Base-by-base conservation (phyloP, 257 asterid genomes). In the Scutellaria barbata region DNA sequence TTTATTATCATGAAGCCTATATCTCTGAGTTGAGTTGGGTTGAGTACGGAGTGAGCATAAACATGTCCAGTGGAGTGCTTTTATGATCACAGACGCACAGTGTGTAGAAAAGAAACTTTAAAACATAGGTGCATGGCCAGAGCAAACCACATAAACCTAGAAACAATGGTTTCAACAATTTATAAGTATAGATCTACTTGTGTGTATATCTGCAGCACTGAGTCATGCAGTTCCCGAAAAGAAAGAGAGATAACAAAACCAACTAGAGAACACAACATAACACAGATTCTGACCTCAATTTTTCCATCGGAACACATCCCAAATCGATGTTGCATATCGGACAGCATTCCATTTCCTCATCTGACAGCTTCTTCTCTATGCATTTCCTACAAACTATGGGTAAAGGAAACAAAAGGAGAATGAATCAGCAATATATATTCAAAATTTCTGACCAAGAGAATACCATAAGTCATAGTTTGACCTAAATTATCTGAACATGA, bases 271-370 rank as follows among this genome's bases (percentile, higher is more conserved):
- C 22, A 77, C 11, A 52, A 2, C 64, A 60, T 30, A 57, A 20
- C 41, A 64, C 59, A 41, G 74, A 75, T 85, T 76, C 81, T 52
- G 13, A 88, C 99, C 99, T 91, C 86, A 94, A 71, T 72, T 94
- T 94, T 78, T 94, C 99, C 81, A 86, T 59, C 14, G 99, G 99
- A 72, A 73, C 85, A 74, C 96, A 87, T 51, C 98, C 98, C 79
- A 94, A 80, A 75, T 89, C 90, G 64, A 82, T 91, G 66, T 88
- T 89, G 82, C 99, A 94, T 72, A 91, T 70, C 30, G 99, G 99
- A 76, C 99, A 94, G 84, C 90, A 80, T 69, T 89, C 96, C 76
- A 77, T 68, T 81, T 94, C 99, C 76, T 91, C 99, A 69, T 89
- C 96, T 18, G 86, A 76, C 20, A 94, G 88, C 87, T 91, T 91